Percentiles rank a stretch among this genome's conserved stretches.
Conservation (phyloP, 805 yeast genomes). For the Grigorovia jiainica region DNA sequence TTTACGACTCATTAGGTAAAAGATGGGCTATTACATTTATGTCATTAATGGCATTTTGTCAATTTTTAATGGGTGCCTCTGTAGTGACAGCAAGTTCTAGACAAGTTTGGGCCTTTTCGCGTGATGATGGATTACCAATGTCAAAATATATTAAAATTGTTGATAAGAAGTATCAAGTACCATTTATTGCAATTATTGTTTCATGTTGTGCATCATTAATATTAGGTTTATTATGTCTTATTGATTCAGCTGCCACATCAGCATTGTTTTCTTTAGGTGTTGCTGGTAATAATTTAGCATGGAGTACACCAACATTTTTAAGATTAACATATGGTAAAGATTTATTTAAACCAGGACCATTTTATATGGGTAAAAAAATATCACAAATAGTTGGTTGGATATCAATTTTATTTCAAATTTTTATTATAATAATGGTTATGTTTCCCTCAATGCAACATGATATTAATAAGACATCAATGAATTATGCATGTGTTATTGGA, state of each 20-base stretch:
- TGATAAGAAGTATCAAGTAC: conserved; percentile 44
- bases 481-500: conserved; percentile 25
- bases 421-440: conserved; percentile 48
- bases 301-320: conserved; percentile 32
- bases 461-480: conserved; percentile 43
- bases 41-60: conserved; percentile 49
- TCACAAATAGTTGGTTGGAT: conserved; percentile 39
- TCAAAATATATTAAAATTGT: conserved; percentile 31
- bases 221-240: conserved; percentile 20
- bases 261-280: conserved; percentile 37
- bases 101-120: too few relatives aligned
- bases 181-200: conserved; percentile 49
- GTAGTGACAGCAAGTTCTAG: conserved; percentile 56
- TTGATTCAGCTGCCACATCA: conserved; percentile 32
- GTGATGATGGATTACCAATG: conserved; percentile 64
- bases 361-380: conserved; percentile 44
- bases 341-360: conserved; percentile 56
- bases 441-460: conserved; percentile 40
- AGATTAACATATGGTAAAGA: conserved; percentile 36
- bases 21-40: conserved; percentile 29
- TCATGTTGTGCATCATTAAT: conserved; percentile 30
- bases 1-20: conserved; percentile 44
- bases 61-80: conserved; percentile 58
- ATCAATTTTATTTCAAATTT: conserved; percentile 42
- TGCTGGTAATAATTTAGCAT: conserved; percentile 35